Base-by-base conservation (phyloP, 2,329 filamentous ascomycete genomes). In the Stagonosporopsis chrysanthemi region DNA sequence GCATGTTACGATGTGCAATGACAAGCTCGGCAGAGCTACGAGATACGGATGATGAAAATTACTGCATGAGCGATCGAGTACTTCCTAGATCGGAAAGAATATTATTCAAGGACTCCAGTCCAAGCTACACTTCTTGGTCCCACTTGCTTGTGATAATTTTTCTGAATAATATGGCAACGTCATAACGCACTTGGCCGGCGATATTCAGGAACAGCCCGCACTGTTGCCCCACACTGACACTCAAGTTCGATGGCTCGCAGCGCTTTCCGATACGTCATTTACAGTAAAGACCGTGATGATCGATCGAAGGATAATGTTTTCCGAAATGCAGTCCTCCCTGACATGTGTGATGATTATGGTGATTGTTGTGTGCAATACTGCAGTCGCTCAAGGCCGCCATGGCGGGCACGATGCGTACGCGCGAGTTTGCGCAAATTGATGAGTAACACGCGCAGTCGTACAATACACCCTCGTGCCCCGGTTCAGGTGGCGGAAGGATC, bases 1-100 rank as follows among this genome's bases (percentile, higher is more conserved):
- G 42, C 36, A 48, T 50, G 36, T 47, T 23, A 61, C 52, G 58
- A 64, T 60, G 9, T 40, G n/a, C 12, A 48, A 49, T 39, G 52
- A 64, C 35, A 47, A 51, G 56, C 58, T 65, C 61, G 50, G 46
- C 36, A 23, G 60, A 61, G 52, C 59, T 62, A 70, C 52, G 64
- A 65, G 42, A 61, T 48, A 66, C 59, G 64, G 50, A 61, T 57
- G 48, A 66, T 28, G 65, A 62, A 60, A 58, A 54, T 56, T 28
- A 65, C 44, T 57, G 54, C 57, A 62, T 54, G 48, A 55, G 43
- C 43, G 42, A 60, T 50, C 44, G 64, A 47, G 58, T 60, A n/a
- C 35, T 26, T 28, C 31, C 40, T 52, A 65, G 61, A 63, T 61
- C 60, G 44, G 54, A 56, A 63, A 60, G 45, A 57, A 61, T 43